phyloP scores from a whole-genome alignment of 2,329 filamentous ascomycete genomes.

The Curvularia sp. region DNA sequence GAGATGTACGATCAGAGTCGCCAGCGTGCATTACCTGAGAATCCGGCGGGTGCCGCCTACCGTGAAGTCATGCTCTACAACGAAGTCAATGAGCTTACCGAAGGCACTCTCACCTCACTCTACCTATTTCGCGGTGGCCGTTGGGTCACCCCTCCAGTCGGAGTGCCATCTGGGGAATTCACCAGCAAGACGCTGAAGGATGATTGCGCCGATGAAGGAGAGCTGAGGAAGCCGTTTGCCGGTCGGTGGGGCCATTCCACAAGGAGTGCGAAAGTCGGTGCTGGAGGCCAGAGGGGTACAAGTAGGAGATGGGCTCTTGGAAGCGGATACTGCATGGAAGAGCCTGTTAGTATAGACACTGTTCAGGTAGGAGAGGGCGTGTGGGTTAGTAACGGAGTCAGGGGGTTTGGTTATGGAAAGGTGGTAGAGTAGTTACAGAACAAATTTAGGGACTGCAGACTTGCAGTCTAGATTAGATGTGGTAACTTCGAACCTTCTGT shows the following conservation, averaged over 20 bases:
- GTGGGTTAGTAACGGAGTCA: constrained; percentile 88
- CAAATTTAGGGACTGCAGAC: not conserved
- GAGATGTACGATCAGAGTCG: constrained; percentile 75
- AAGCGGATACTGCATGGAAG: constrained; percentile 70
- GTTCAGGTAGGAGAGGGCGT: constrained; percentile 77
- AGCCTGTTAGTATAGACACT: constrained; percentile 64
- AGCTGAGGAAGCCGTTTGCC: constrained; percentile 45
- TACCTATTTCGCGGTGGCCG: constrained; percentile 76
- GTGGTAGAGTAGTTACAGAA: constrained; percentile 35
- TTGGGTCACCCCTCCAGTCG: constrained; percentile 79
- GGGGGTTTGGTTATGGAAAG: constrained; percentile 68
- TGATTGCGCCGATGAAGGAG: constrained; percentile 42
- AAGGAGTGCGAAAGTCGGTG: constrained; percentile 59
- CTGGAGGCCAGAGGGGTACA: constrained; percentile 83
- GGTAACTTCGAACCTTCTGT: too few species aligned
- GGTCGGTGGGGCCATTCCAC: constrained; percentile 51
- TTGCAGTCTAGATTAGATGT: too few species aligned
- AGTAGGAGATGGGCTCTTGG: constrained; percentile 84
- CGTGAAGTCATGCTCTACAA: constrained; percentile 82
- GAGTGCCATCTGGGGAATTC: constrained; percentile 43
- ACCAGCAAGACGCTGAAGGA: constrained; percentile 26
- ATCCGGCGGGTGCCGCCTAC: constrained; percentile 29
- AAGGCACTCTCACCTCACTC: constrained; percentile 81
- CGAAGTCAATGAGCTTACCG: constrained; percentile 72
- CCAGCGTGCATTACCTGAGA: constrained; percentile 62